Base-by-base conservation (phyloP, 805 yeast species). In the Nakazawaea holstii region DNA sequence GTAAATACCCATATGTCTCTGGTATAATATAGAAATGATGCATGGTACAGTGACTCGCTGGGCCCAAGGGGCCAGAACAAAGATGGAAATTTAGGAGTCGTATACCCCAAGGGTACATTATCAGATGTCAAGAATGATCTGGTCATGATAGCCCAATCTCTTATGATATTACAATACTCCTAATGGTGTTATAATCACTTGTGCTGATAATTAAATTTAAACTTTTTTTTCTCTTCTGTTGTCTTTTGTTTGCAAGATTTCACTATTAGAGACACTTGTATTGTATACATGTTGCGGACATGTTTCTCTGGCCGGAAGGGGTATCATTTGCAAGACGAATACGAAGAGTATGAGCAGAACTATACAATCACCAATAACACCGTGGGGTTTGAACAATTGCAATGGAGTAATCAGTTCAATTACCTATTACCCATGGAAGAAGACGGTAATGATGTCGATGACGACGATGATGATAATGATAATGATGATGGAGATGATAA, bases 1-100 rank as follows among this genome's bases (percentile, higher is more conserved):
- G 96, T 87, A 70, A 87, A 92, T 53, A 64, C 66, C 94, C 96
- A 91, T 13, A 92, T 79, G 56, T 89, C 97, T 14, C 60, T 53
- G 1, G 82, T 67, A 56, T 80, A 77, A 66, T 87, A 92, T 4
- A 92, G 74, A 53, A 74, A 80, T 32, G 89, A 74, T 6, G 72
- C 57, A 28, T 67, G 63, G 58, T 70, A 80, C 14, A 58, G 52
- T 13, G 53, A 50, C 1, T 58, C 50, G 1, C 54, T 48, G 30
- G 59, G 45, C 1, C 68, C 62, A 32, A 78, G 54, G 0, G 95
- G 96, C 86, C 90, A 84, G 57, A 72, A 74, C 29, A 92, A 64
- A 2, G 95, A 82, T 4, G 98, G 98, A 57, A 91, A 92, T 13
- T 57, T 48, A 1, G 98, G 98, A 0, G 82, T 71, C 10, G 69